Evolutionary conservation across 2,329 filamentous ascomycete genomes (phyloP), one percentile per base, ranked within the genome.

Genomic region (Paraphaeosphaeria sporulosa): DNA sequence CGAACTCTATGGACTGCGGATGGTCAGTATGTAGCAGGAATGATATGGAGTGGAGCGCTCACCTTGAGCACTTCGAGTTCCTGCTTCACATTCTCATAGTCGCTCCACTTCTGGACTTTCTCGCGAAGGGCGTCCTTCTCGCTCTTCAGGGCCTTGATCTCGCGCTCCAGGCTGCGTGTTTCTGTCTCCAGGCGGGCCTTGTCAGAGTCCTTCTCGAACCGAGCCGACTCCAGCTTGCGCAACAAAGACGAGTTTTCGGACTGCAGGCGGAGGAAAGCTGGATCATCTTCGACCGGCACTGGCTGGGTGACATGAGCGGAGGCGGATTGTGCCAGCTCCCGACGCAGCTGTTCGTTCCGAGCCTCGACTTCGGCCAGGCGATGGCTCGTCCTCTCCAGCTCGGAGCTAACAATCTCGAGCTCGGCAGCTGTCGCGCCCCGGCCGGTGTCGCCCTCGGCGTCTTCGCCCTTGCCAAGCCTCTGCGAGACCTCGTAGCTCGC

Each of bases 401-500:
- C 95, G 0, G 93, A 91, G 72, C 91, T 90, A 58, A 97, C 90
- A 82, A 99, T 94, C 69, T 98, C 95, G 61, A 99, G 84, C 78
- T 99, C 95, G 13, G 94, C 95, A 70, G 88, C 92, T 4, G 91
- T 91, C 54, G 95, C 91, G 59, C 89, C 87, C 27, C 85, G 84
- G 30, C 83, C 83, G 19, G 73, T 64, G n/a, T 79, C 79, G 27
- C 86, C 85, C 19, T 90, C 88, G 10, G 81, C 81, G 55, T 87
- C 86, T 36, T 90, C 90, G 15, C 88, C 87, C 67, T 89, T 90
- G 54, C 90, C 94, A 53, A 99, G 83, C 53, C 95, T 87, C 76
- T 98, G 94, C 48, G 92, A 95, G 57, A 99, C 95, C 78, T 99
- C 95, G 74, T 97, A 97, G 80, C 89, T 97, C 27, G 95, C 95